A percentile compares a stretch with the other conserved stretches of the same genome.
phyloP scores from a whole-genome alignment of 2,329 filamentous ascomycete species.

The Hymenoscyphus scutula region DNA sequence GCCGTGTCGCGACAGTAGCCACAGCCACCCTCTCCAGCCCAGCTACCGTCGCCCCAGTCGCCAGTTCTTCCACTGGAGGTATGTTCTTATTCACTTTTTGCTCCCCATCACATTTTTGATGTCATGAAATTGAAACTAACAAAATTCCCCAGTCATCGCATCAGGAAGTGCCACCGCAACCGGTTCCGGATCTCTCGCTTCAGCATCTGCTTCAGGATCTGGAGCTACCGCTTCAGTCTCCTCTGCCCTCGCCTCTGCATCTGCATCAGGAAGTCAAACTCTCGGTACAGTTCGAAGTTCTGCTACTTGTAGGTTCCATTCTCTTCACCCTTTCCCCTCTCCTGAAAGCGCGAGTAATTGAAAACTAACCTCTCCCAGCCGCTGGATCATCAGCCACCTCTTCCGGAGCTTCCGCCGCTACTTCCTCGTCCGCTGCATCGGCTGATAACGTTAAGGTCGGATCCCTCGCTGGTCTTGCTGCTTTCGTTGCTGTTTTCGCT shows the following conservation, averaged over 20 bases:
- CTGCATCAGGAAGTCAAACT: not conserved
- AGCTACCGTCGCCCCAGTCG: not conserved
- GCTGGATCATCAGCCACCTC: not conserved
- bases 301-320: not conserved
- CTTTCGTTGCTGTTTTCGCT: slow-evolving; percentile 18
- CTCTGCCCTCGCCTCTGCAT: not conserved
- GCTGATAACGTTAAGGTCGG: slow-evolving; percentile 15
- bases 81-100: too few relatives aligned
- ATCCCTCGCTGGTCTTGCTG: slow-evolving; percentile 14
- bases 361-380: too few relatives aligned
- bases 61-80: not conserved
- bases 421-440: slow-evolving; percentile 8
- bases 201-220: slow-evolving; percentile 7
- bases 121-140: too few relatives aligned
- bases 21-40: slow-evolving; percentile 6
- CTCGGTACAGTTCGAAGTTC: not conserved
- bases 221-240: not conserved
- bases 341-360: too few relatives aligned
- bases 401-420: slow-evolving; percentile 5
- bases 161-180: not conserved
- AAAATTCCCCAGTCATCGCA: too few relatives aligned
- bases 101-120: too few relatives aligned
- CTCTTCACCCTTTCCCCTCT: too few relatives aligned
- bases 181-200: not conserved
- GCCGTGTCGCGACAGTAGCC: slow-evolving; percentile 9